Percentiles rank a stretch among this genome's conserved stretches.
These are phyloP conservation scores for Tolypocladium album DNA, from an alignment of 2,329 filamentous ascomycete genomes.

Conservation along the genomic window DNA sequence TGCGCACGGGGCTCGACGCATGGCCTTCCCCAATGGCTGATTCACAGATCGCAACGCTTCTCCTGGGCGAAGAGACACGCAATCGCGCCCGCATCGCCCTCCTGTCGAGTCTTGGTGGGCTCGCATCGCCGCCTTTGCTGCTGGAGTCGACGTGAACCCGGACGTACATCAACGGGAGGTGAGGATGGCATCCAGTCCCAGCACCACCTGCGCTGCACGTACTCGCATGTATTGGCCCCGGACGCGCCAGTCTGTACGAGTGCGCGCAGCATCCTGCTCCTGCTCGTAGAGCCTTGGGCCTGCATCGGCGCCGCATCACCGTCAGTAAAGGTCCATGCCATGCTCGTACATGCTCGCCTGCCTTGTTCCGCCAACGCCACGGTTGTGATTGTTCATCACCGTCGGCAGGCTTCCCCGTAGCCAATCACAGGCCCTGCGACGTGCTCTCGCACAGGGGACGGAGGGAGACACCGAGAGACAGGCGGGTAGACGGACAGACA, in stretches of 20 bases:
- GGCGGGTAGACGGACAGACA: background rate
- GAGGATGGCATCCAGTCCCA: background rate
- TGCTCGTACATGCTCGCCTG: too few species aligned
- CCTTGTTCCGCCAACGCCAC: background rate
- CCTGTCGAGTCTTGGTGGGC: too few species aligned
- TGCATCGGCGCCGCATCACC: background rate
- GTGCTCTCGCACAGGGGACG: background rate
- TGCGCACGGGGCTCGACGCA: too few species aligned
- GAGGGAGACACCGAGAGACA: background rate
- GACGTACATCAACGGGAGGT: background rate
- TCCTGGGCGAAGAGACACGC: too few species aligned
- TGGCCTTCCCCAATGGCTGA: too few species aligned
- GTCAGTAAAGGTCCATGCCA: background rate
- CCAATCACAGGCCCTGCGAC: background rate
- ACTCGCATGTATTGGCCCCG: too few species aligned
- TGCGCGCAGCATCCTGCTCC: background rate
- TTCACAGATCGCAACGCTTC: too few species aligned
- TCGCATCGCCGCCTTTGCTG: too few species aligned
- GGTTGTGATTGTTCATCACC: background rate
- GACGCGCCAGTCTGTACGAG: background rate
- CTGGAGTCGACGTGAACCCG: background rate
- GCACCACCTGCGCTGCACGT: too few species aligned
- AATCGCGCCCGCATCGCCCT: too few species aligned
- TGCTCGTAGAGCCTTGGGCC: background rate
- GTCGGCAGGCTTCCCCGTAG: background rate